A percentile compares a stretch with the other conserved stretches of the same genome.
Conservation (phyloP, 192 early-diverging fungal genomes). For the Coemansia asiatica region DNA sequence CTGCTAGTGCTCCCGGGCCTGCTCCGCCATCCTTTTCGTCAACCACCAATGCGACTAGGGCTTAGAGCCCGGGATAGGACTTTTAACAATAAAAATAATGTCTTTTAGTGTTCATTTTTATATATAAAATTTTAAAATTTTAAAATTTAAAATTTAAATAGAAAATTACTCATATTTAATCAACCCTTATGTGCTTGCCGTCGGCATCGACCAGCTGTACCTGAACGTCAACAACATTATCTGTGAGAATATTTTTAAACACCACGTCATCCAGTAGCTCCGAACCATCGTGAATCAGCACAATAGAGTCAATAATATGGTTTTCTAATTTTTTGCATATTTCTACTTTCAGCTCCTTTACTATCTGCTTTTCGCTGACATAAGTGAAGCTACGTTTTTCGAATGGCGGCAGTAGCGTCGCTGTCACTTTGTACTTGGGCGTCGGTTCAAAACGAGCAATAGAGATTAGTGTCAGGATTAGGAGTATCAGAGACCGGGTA, state of each 20-base stretch:
- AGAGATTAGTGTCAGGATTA: background rate
- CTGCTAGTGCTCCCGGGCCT: constrained; percentile 39
- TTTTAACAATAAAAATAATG: too few relatives aligned
- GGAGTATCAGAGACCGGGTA: background rate
- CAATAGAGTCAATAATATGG: background rate
- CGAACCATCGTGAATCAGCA: background rate
- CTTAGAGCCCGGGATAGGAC: too few relatives aligned
- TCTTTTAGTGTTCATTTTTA: too few relatives aligned
- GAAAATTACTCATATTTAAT: too few relatives aligned
- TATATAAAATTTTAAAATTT: too few relatives aligned
- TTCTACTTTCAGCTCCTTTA: background rate
- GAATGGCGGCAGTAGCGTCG: background rate
- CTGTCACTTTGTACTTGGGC: background rate
- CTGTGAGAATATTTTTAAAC: background rate
- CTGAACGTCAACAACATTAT: background rate
- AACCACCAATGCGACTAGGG: background rate
- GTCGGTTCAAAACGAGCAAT: background rate
- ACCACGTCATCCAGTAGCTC: constrained; percentile 5
- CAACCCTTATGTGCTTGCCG: background rate
- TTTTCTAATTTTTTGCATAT: background rate
- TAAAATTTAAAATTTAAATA: too few relatives aligned
- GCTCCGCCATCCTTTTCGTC: constrained; percentile 6
- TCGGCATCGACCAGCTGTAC: background rate
- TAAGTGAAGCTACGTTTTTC: background rate
- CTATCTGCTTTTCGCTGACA: background rate